Evolutionary conservation across 129 eudicot genomes (phyloP).

Genomic region (Pittosporum tobira): DNA sequence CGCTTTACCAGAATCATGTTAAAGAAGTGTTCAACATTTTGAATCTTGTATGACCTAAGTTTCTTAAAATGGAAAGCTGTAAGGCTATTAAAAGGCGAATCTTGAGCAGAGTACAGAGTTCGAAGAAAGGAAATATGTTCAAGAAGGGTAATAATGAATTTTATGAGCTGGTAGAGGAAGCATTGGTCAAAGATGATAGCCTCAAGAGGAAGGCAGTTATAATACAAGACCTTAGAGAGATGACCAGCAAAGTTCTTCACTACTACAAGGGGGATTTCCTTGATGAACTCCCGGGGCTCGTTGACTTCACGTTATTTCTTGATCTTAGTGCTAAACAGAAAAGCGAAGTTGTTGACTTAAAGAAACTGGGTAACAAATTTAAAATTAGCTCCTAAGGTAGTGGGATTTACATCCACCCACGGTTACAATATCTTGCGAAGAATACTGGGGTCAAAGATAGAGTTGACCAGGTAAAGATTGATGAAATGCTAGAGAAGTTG

Average conservation of each 20-base stretch:
- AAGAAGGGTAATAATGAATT: conserved; percentile 49
- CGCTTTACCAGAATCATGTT: conserved; percentile 82
- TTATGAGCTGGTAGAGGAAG: conserved; percentile 56
- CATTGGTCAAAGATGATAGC: conserved; percentile 53
- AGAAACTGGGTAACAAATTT: conserved; percentile 35
- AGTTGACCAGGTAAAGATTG: conserved; percentile 39
- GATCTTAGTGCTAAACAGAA: conserved; percentile 48
- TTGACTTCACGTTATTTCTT: conserved; percentile 68
- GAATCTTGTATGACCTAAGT: conserved; percentile 75
- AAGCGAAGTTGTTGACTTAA: conserved; percentile 31
- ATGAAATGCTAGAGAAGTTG: conserved; percentile 36
- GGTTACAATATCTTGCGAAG: conserved; percentile 32
- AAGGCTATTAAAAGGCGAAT: conserved; percentile 54
- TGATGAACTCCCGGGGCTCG: conserved; percentile 83
- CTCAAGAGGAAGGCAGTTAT: conserved; percentile 47
- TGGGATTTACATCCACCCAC: conserved; percentile 71
- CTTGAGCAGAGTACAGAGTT: conserved; percentile 44
- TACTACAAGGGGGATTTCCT: conserved; percentile 78
- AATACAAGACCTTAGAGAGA: conserved; percentile 62
- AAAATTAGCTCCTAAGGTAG: conserved; percentile 50
- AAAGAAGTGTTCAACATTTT: conserved; percentile 68
- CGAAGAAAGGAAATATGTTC: conserved; percentile 23
- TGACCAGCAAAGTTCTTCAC: conserved; percentile 69
- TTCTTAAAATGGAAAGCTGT: conserved; percentile 46
- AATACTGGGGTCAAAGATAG: conserved; percentile 25